A percentile compares a stretch with the other conserved stretches of the same genome.
phyloP scores from a whole-genome alignment of 805 yeast species.

The Sugiyamaella floridensis region DNA sequence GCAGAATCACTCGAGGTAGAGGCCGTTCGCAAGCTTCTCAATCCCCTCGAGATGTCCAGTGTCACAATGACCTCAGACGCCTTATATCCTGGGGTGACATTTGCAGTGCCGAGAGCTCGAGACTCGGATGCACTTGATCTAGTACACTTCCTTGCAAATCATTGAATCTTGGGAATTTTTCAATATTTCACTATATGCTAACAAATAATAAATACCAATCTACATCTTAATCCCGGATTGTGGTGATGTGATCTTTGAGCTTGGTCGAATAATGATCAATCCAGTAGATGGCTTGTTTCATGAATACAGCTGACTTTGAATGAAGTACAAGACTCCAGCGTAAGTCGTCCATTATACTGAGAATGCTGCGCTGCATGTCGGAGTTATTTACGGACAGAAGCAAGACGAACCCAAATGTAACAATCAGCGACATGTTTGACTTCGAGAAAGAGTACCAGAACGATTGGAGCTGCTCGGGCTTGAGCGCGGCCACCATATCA shows the following conservation, averaged over 20 bases:
- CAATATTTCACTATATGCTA: not conserved
- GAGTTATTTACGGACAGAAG: conserved; percentile 17
- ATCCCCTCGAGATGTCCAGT: not conserved
- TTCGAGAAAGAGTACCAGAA: conserved; percentile 26
- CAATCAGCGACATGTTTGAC: conserved; percentile 20
- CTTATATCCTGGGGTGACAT: not conserved
- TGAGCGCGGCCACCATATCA: conserved; percentile 20
- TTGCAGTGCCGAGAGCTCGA: not conserved
- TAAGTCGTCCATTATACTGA: conserved; percentile 20
- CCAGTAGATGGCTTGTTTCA: conserved; percentile 25
- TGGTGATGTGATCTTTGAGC: conserved; percentile 10
- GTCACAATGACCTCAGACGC: not conserved
- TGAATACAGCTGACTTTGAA: conserved; percentile 23
- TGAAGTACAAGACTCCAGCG: conserved; percentile 23
- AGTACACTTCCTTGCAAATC: not conserved
- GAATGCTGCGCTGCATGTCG: conserved; percentile 14
- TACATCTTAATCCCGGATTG: not conserved
- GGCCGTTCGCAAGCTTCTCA: not conserved
- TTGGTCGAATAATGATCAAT: conserved; percentile 22
- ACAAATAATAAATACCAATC: not conserved
- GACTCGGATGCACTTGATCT: conserved; percentile 5
- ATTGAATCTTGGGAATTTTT: not conserved
- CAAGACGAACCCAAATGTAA: conserved; percentile 19
- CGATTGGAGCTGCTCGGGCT: conserved; percentile 24
- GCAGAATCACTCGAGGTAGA: not conserved